Evolutionary conservation across 1,139 yeast genomes (phyloP).

Genomic region (Pichia sp.): DNA sequence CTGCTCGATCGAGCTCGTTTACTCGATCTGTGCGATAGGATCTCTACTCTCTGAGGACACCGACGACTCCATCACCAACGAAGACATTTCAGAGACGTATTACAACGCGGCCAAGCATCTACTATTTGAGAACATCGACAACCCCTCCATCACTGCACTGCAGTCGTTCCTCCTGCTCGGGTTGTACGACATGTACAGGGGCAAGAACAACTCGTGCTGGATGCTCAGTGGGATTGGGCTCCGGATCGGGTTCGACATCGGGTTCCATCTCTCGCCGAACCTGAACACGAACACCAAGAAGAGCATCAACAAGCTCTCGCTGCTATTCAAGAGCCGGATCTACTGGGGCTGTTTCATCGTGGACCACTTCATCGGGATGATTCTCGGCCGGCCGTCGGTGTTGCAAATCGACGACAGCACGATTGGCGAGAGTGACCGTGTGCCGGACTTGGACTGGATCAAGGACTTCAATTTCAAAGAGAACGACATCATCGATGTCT

Average conservation of each 20-base stretch:
- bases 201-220: conserved; percentile 60
- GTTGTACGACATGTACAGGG: conserved; percentile 47
- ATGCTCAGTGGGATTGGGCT: conserved; percentile 59
- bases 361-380: conserved; percentile 59
- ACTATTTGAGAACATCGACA: conserved; percentile 31
- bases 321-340: conserved; percentile 52
- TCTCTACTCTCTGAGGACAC: conserved; percentile 41
- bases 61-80: not conserved
- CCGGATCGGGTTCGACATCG: conserved; percentile 65
- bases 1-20: conserved; percentile 53
- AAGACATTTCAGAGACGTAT: conserved; percentile 40
- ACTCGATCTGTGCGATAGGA: conserved; percentile 58
- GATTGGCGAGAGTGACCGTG: conserved; percentile 37
- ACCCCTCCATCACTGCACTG: conserved; percentile 43
- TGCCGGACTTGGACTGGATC: conserved; percentile 52
- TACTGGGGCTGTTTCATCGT: conserved; percentile 70
- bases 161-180: conserved; percentile 53
- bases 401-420: conserved; percentile 57
- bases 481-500: conserved; percentile 40
- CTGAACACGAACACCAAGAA: not conserved
- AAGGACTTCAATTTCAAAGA: conserved; percentile 49
- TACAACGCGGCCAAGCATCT: conserved; percentile 38
- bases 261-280: conserved; percentile 61
- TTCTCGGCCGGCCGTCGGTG: conserved; percentile 58
- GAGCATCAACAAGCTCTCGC: conserved; percentile 16